Base-by-base conservation (phyloP, 2,329 filamentous ascomycete genomes). In the Plectosphaerella plurivora region DNA sequence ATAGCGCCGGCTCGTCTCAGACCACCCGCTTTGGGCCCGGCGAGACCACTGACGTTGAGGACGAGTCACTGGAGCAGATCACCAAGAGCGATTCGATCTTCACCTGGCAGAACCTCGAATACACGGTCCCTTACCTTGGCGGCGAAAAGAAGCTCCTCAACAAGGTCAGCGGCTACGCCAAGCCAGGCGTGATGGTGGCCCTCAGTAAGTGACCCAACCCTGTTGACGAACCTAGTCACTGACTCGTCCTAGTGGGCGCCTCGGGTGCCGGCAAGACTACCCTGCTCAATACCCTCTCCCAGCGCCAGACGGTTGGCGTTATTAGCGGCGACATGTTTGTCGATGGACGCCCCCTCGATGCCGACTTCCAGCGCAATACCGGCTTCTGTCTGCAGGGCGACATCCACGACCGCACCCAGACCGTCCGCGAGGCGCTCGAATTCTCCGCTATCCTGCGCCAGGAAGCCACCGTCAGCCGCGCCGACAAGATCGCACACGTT, bases 171-270 rank as follows among this genome's bases (percentile, higher is more conserved):
- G 90, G 90, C 2, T 93, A 89, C 59, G 89, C 84, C 2, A 91
- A 91, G 62, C 90, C 90, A 1, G 89, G 90, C 16, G 70, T 87
- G n/a, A 85, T 95, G 80, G 84, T 90, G 42, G 90, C 90, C 0
- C 73, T 95, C 1, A 44, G 22, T 22, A 22, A 22, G 22, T 22
- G 3, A 22, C 22, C 22, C 22, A 3, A 22, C 22, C 22, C 22
- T 22, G 22, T 22, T 22, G 22, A 22, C 22, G 22, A 22, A 22
- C 22, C 22, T 22, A 22, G 22, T 22, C 22, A 22, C 22, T 22
- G 22, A 75, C 22, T 22, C 22, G 22, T 22, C 22, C 22, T 22
- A 22, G 22, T 75, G 72, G 73, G 78, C 41, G 73, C 76, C 8
- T 77, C 72, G 5, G 76, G 79, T n/a, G 78, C 79, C 7, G 79